Percentiles rank a stretch among this genome's conserved stretches.
Evolutionary conservation across 352 stramenopile species (phyloP).

Genomic region (Chrysophaeum taylorii): DNA sequence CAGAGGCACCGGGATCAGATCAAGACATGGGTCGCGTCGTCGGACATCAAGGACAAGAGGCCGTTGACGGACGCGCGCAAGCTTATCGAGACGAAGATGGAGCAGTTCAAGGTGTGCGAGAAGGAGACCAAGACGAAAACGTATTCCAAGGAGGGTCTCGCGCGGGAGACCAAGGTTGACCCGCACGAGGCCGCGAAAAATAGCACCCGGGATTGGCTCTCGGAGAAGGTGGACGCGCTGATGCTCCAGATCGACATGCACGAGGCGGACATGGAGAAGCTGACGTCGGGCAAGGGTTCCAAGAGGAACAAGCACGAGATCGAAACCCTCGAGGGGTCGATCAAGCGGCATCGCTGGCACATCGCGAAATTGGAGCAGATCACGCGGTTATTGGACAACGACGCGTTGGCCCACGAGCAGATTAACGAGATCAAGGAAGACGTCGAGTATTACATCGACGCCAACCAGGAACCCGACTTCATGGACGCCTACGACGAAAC

Average conservation of each 20-base stretch:
- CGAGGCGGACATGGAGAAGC: conserved; percentile 60
- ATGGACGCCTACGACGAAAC: conserved; percentile 66
- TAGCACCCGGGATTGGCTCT: conserved; percentile 65
- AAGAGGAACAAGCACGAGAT: conserved; percentile 86
- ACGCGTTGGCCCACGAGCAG: conserved; percentile 71
- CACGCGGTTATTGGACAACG: conserved; percentile 91
- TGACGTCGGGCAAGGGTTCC: conserved; percentile 71
- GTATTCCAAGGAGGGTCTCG: conserved; percentile 94
- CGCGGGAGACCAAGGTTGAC: conserved; percentile 77
- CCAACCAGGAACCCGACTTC: conserved; percentile 79
- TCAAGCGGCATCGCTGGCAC: conserved; percentile 88
- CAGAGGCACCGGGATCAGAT: conserved; percentile 94
- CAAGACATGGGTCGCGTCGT: conserved; percentile 94
- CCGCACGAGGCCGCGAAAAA: conserved; percentile 65
- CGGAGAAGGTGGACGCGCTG: conserved; percentile 47
- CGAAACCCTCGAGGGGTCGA: conserved; percentile 70
- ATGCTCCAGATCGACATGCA: conserved; percentile 45
- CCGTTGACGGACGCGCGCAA: conserved; percentile 63
- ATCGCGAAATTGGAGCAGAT: conserved; percentile 95
- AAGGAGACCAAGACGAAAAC: conserved; percentile 99
- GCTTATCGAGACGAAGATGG: conserved; percentile 98
- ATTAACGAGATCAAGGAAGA: conserved; percentile 93
- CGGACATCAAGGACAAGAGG: conserved; percentile 94
- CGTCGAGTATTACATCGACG: conserved; percentile 94
- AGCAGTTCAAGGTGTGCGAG: conserved; percentile 98